A percentile compares a stretch with the other conserved stretches of the same genome.
These are phyloP conservation scores for Kazachstania taianensis DNA, from an alignment of 805 yeast genomes.

Conservation along the genomic window DNA sequence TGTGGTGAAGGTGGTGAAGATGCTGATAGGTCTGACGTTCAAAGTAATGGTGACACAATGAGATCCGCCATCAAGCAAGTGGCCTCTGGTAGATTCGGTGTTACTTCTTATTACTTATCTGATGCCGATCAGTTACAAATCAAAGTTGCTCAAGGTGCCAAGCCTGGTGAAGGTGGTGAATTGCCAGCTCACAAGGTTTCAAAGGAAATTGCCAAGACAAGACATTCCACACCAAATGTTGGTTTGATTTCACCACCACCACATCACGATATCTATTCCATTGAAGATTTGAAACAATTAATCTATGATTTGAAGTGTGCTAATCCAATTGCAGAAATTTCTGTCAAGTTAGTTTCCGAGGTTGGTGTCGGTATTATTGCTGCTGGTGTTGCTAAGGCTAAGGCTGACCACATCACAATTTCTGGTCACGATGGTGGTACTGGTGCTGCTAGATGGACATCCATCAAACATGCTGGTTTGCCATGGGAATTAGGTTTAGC, in stretches of 20 bases:
- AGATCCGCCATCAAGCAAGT: constrained; percentile 97
- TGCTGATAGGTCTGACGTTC: constrained; percentile 72
- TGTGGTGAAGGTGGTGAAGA: constrained; percentile 99
- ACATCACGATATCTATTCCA: constrained; percentile 95
- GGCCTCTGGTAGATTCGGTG: constrained; percentile 98
- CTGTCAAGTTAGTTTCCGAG: constrained; percentile 93
- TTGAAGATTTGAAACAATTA: constrained; percentile 94
- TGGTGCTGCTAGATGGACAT: constrained; percentile 97
- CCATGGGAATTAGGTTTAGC: constrained; percentile 99
- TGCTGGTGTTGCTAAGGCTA: constrained; percentile 98
- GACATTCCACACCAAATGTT: constrained; percentile 95
- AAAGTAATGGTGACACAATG: constrained; percentile 91
- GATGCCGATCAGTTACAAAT: constrained; percentile 97
- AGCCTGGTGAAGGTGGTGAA: constrained; percentile 99
- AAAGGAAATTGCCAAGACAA: constrained; percentile 78
- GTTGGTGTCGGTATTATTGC: constrained; percentile 99
- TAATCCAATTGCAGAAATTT: constrained; percentile 93
- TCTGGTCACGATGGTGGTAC: constrained; percentile 99
- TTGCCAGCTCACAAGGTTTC: constrained; percentile 91
- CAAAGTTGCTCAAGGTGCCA: constrained; percentile 99
- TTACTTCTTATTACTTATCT: constrained; percentile 83
- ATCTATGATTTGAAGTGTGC: constrained; percentile 94
- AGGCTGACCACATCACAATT: constrained; percentile 90
- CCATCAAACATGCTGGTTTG: constrained; percentile 92
- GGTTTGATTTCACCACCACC: constrained; percentile 98